Percentiles rank a stretch among this genome's conserved stretches.
Evolutionary conservation across 2,329 filamentous ascomycete genomes (phyloP).

Genomic region (Lecanosticta acicola): DNA sequence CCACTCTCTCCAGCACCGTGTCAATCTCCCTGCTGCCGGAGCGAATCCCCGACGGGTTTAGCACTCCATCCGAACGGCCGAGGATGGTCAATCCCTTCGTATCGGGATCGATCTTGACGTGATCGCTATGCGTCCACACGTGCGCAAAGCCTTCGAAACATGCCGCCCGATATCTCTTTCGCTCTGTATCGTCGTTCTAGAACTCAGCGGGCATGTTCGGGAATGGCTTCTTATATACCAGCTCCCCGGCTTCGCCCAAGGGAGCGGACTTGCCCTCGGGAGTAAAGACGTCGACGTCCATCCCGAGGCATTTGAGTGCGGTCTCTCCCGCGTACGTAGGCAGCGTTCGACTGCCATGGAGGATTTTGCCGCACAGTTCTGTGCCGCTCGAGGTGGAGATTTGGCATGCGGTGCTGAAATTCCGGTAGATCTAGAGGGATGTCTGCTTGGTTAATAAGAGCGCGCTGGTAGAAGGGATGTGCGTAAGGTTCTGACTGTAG

Average conservation of each 20-base stretch:
- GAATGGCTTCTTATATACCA: conserved; percentile 62
- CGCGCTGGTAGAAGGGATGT: conserved; percentile 15
- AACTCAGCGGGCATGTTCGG: conserved; percentile 62
- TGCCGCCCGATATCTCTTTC: conserved; percentile 36
- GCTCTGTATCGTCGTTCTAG: conserved; percentile 36
- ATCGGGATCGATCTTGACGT: conserved; percentile 60
- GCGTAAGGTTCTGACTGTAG: conserved; percentile 6
- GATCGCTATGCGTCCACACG: conserved; percentile 78
- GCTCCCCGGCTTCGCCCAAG: conserved; percentile 63
- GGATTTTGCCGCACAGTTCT: conserved; percentile 63
- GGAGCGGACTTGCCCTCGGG: conserved; percentile 46
- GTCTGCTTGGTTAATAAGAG: conserved; percentile 4
- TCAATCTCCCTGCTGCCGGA: conserved; percentile 78
- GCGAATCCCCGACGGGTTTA: conserved; percentile 70
- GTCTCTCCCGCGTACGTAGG: conserved; percentile 58
- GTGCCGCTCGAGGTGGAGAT: conserved; percentile 63
- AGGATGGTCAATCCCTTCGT: conserved; percentile 62
- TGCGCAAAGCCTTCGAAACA: conserved; percentile 42
- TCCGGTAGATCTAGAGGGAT: conserved; percentile 5
- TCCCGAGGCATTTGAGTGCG: conserved; percentile 48
- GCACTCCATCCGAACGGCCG: conserved; percentile 60
- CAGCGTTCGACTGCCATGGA: conserved; percentile 57
- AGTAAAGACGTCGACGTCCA: conserved; percentile 55
- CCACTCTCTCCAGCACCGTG: conserved; percentile 54
- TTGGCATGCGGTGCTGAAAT: conserved; percentile 11